Percentiles rank a stretch among this genome's conserved stretches.
Evolutionary conservation across 345 rosid species (phyloP).

Genomic region (Aegle marmelos): DNA sequence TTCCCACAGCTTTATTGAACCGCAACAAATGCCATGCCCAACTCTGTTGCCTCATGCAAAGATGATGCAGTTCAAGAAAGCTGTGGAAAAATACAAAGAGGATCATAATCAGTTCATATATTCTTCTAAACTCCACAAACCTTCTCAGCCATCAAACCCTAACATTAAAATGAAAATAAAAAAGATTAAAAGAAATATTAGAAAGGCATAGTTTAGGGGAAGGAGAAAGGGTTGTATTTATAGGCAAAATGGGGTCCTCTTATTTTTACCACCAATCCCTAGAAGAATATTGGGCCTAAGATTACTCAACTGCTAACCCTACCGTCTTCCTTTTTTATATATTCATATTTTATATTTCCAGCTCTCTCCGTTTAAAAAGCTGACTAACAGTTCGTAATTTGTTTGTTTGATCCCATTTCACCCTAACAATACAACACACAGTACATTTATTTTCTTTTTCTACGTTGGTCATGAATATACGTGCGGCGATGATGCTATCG

Average conservation of each 20-base stretch:
- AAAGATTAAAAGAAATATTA: not conserved
- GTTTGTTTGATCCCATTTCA: slow-evolving; percentile 30
- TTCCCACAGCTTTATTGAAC: slow-evolving; percentile 99
- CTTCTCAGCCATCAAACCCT: slow-evolving; percentile 14
- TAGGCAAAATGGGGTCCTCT: slow-evolving; percentile 36
- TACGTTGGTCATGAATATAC: slow-evolving; percentile 16
- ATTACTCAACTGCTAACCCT: slow-evolving; percentile 32
- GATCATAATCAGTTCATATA: slow-evolving; percentile 26
- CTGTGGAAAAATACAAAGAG: slow-evolving; percentile 98
- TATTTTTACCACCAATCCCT: slow-evolving; percentile 77
- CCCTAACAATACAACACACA: not conserved
- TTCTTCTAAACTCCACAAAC: too few species aligned
- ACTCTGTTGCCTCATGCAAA: slow-evolving; percentile 1
- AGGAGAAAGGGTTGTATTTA: slow-evolving; percentile 40
- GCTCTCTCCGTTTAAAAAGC: slow-evolving; percentile 20
- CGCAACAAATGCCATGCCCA: slow-evolving; percentile 19
- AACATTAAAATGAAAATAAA: not conserved
- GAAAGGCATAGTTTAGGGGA: slow-evolving; percentile 17
- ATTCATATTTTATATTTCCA: not conserved
- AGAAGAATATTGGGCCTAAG: slow-evolving; percentile 78
- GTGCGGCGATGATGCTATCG: slow-evolving; percentile 44
- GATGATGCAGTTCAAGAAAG: slow-evolving; percentile 97
- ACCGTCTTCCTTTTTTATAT: slow-evolving; percentile 10
- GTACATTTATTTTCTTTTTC: not conserved
- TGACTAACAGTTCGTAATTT: not conserved